Conservation (phyloP, 2,329 filamentous ascomycete species). For the Macrophomina pseudophaseolina region DNA sequence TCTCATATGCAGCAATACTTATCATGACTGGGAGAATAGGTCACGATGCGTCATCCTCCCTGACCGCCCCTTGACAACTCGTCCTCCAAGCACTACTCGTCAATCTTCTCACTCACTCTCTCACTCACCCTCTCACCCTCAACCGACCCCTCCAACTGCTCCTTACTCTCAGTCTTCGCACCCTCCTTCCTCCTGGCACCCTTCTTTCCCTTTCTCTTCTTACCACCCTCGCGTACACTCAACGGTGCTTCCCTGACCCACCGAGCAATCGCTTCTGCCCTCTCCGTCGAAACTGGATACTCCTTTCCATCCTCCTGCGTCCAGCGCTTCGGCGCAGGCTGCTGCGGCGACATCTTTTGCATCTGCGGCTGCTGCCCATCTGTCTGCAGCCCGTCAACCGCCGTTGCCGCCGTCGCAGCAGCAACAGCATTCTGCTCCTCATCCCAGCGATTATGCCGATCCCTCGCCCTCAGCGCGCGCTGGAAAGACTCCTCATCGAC, state of each 20-base stretch:
- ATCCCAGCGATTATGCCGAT: conserved; percentile 62
- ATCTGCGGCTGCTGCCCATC: conserved; percentile 16
- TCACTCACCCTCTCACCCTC: not conserved
- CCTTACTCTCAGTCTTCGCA: not conserved
- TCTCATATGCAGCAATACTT: too few relatives aligned
- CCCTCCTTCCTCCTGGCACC: not conserved
- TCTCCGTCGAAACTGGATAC: conserved; percentile 67
- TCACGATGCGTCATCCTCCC: too few relatives aligned
- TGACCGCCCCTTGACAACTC: not conserved
- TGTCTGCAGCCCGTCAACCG: not conserved
- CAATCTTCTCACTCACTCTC: not conserved
- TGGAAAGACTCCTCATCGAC: conserved; percentile 70
- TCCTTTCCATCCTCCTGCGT: conserved; percentile 64
- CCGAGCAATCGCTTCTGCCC: conserved; percentile 69
- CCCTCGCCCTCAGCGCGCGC: conserved; percentile 65
- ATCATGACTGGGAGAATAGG: too few relatives aligned
- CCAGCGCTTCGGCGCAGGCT: conserved; percentile 60
- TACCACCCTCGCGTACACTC: conserved; percentile 40
- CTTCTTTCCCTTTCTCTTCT: conserved; percentile 33
- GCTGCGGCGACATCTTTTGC: not conserved
- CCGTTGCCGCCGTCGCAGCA: not conserved
- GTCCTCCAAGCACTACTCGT: not conserved
- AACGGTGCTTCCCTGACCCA: conserved; percentile 67
- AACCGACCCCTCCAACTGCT: not conserved
- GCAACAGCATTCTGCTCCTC: conserved; percentile 46